Evolutionary conservation across 2,329 filamentous ascomycete species (phyloP).

Genomic region (Blastomyces gilchristii): DNA sequence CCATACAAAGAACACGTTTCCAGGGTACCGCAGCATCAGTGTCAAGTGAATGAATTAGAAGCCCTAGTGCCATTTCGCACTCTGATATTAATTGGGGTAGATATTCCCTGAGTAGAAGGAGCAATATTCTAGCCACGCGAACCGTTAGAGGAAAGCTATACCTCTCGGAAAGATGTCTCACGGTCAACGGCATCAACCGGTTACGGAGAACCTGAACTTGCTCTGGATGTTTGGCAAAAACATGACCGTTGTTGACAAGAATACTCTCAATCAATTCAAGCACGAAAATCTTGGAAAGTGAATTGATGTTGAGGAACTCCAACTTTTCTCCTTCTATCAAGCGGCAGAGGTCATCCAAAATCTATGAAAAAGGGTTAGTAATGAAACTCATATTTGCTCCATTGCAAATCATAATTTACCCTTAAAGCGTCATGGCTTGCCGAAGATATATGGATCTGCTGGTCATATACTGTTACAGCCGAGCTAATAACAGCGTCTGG

Average conservation of each 20-base stretch:
- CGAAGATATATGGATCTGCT: conserved; percentile 55
- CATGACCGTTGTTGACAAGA: conserved; percentile 69
- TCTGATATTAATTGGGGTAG: conserved; percentile 64
- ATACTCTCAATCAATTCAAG: conserved; percentile 88
- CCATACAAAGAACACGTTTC: conserved; percentile 85
- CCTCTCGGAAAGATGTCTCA: conserved; percentile 65
- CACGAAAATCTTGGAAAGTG: conserved; percentile 70
- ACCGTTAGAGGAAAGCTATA: conserved; percentile 73
- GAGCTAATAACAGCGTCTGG: neutral
- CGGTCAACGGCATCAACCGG: conserved; percentile 72
- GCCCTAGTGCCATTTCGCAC: conserved; percentile 69
- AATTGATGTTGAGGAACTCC: conserved; percentile 69
- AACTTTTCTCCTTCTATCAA: conserved; percentile 75
- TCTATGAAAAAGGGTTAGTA: conserved; percentile 34
- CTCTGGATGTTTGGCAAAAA: conserved; percentile 70
- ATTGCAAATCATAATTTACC: conserved; percentile 34
- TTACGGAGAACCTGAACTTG: conserved; percentile 67
- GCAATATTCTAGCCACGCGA: conserved; percentile 70
- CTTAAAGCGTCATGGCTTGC: conserved; percentile 79
- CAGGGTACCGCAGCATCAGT: conserved; percentile 67
- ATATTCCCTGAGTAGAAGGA: conserved; percentile 69
- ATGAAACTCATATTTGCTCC: conserved; percentile 7
- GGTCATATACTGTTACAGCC: conserved; percentile 45
- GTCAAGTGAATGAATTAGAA: conserved; percentile 78
- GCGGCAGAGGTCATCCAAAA: conserved; percentile 84